Percentiles rank a stretch among this genome's conserved stretches.
These are phyloP conservation scores for Lepidium aucheri DNA, from an alignment of 345 rosid genomes.

Conservation along the genomic window DNA sequence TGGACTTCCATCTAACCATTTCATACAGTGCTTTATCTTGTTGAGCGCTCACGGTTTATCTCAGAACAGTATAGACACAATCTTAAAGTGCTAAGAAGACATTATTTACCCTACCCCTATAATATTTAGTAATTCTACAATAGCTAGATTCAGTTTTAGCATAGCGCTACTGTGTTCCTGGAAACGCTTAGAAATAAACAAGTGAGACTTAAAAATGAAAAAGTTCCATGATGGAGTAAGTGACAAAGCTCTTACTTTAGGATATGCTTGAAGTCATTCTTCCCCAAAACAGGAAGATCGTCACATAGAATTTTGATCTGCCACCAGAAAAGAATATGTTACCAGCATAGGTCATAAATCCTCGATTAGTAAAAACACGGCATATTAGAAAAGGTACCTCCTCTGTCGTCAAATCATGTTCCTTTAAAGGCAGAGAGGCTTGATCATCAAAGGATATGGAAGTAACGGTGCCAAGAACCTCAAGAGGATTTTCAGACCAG, in stretches of 20 bases:
- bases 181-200: background rate
- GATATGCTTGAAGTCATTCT: conserved; percentile 88
- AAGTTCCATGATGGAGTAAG: background rate
- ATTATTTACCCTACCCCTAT: background rate
- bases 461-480: conserved; percentile 82
- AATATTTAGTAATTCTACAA: background rate
- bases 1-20: background rate
- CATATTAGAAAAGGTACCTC: conserved; percentile 41
- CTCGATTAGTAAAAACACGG: background rate
- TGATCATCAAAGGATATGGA: conserved; percentile 62
- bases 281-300: conserved; percentile 82
- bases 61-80: background rate
- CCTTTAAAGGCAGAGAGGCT: conserved; percentile 47
- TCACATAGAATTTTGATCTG: conserved; percentile 84
- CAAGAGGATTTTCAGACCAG: conserved; percentile 82
- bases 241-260: conserved; percentile 53
- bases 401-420: conserved; percentile 63
- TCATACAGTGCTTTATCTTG: background rate
- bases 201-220: background rate
- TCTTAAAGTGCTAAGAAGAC: background rate
- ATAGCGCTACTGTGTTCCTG: background rate
- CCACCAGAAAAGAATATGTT: background rate
- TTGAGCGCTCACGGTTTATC: background rate
- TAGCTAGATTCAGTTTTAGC: background rate
- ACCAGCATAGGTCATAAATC: background rate